Evolutionary conservation across 2,329 filamentous ascomycete species (phyloP), one percentile per base, ranked within the genome.

Genomic region (Aspergillus pseudoterreus): DNA sequence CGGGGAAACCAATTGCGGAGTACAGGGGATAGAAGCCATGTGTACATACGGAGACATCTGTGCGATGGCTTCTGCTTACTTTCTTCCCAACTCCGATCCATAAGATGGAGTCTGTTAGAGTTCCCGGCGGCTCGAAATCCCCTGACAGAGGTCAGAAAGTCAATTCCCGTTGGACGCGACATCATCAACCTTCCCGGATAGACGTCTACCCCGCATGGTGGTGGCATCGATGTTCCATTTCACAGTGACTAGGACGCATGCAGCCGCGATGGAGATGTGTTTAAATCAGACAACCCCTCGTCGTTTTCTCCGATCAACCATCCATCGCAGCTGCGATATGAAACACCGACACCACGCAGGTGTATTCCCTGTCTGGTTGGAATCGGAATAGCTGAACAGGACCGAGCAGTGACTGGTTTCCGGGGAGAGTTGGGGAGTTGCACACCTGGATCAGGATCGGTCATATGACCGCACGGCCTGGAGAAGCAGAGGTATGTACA

Each of bases 321-420:
- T 50, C 14, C 41, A 49, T 49, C 35, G 15, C 4, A 11, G 27
- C 27, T 11, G 10, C 47, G 33, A 49, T 12, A 49, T 50, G 42
- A 50, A 50, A 50, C 42, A 33, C 21, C 21, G 22, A 44, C 22
- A 36, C n/a, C 4, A 43, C 47, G 14, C 11, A 14, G 27, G 14
- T 27, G 17, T 42, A 11, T 24, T 6, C n/a, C 19, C 14, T 12
- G 24, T 10, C 8, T 14, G 24, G 12, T 33, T 14, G 35, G n/a
- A 30, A 6, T 2, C 6, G 45, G 19, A 39, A 43, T 44, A 38
- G 22, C 15, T n/a, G 14, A 22, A 42, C 19, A 22, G 17, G 19
- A 21, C 14, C 38, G n/a, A 41, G 38, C n/a, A 41, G n/a, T 21
- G 38, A 41, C 38, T 17, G 38, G 38, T 41, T 41, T 2, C 38